Conservation (phyloP, 148 eudicot species). For the Cornus suecica region DNA sequence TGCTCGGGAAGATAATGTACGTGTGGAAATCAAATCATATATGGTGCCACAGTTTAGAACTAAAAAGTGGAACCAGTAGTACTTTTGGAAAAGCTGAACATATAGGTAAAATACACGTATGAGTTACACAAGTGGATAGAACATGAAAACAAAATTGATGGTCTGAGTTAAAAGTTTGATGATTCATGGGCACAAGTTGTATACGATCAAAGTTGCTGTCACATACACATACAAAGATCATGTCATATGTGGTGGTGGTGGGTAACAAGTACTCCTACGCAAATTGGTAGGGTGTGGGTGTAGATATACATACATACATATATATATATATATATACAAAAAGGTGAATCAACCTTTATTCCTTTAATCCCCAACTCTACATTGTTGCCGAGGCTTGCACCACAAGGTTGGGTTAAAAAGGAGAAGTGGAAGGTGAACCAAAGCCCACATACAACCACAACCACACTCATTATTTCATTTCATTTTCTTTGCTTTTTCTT, state of each 20-base stretch:
- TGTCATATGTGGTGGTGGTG: slow-evolving; percentile 18
- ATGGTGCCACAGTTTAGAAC: slow-evolving; percentile 23
- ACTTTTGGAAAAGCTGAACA: slow-evolving; percentile 12
- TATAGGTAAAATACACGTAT: slow-evolving; percentile 28
- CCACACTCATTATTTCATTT: slow-evolving; percentile 19
- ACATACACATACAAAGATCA: neutral
- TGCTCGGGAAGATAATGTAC: slow-evolving; percentile 1
- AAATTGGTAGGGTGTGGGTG: no score
- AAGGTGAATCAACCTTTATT: slow-evolving; percentile 21
- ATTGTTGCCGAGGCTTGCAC: slow-evolving; percentile 28
- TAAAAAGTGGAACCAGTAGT: slow-evolving; percentile 17
- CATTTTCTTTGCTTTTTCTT: slow-evolving; percentile 5
- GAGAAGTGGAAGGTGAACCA: slow-evolving; percentile 68
- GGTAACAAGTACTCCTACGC: slow-evolving; percentile 9
- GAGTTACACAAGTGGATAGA: slow-evolving; percentile 26
- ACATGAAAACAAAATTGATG: slow-evolving; percentile 15
- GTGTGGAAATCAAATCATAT: slow-evolving; percentile 11
- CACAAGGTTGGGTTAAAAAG: slow-evolving; percentile 28
- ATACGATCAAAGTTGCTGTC: neutral
- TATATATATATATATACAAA: slow-evolving; percentile 12
- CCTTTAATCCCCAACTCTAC: slow-evolving; percentile 13
- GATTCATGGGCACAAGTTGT: slow-evolving; percentile 18
- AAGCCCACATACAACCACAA: slow-evolving; percentile 44
- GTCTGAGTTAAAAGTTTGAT: neutral
- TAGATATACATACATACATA: no score